These are phyloP conservation scores for Hymenoscyphus infarciens DNA, from an alignment of 2,329 filamentous ascomycete species.

Conservation along the genomic window DNA sequence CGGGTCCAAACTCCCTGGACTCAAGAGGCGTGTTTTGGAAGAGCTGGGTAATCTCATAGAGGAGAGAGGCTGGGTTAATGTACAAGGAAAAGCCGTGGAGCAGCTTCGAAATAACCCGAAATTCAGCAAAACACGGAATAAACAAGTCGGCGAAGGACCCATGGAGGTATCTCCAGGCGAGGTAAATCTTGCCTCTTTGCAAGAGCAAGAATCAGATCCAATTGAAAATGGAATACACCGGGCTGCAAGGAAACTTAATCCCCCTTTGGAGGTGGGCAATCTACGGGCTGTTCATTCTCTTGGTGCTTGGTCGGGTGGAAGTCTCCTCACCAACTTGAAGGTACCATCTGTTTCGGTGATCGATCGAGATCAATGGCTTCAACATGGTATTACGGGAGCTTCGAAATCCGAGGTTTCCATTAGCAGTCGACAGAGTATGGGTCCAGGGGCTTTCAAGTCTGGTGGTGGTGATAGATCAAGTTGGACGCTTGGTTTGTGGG, in stretches of 20 bases:
- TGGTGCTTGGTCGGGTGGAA: constrained; percentile 72
- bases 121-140: constrained; percentile 28
- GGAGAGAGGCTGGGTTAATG: constrained; percentile 70
- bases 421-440: constrained; percentile 62
- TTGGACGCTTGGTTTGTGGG: constrained; percentile 64
- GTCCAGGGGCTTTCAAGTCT: constrained; percentile 48
- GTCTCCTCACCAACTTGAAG: constrained; percentile 64
- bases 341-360: constrained; percentile 66
- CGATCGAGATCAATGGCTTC: constrained; percentile 68
- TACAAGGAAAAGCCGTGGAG: constrained; percentile 66
- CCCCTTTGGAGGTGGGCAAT: constrained; percentile 49
- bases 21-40: constrained; percentile 72
- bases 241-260: constrained; percentile 40
- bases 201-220: constrained; percentile 49
- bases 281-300: constrained; percentile 66
- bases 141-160: constrained; percentile 22
- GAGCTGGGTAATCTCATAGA: constrained; percentile 68
- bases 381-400: constrained; percentile 62
- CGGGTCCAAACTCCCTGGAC: constrained; percentile 71
- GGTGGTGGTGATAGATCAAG: constrained; percentile 41
- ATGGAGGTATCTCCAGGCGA: constrained; percentile 15
- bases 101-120: constrained; percentile 40
- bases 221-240: constrained; percentile 57
- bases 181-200: constrained; percentile 24
- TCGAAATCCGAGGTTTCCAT: constrained; percentile 52